Conservation (phyloP, 345 rosid genomes). For the Salix suchowensis region DNA sequence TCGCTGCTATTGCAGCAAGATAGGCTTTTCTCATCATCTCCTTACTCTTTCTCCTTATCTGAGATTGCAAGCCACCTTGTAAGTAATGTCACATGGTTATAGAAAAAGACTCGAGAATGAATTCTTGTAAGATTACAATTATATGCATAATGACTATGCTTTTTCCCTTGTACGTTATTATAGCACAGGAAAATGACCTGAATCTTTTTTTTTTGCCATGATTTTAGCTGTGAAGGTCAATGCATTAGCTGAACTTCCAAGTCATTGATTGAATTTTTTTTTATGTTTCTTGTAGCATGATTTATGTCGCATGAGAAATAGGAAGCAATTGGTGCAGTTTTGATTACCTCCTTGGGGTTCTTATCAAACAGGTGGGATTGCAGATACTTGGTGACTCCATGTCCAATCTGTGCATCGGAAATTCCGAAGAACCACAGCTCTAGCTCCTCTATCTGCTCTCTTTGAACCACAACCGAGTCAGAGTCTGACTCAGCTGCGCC, state of each 20-base stretch:
- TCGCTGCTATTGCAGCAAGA: slow-evolving; percentile 44
- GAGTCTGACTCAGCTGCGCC: slow-evolving; percentile 14
- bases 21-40: slow-evolving; percentile 57
- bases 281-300: neutral
- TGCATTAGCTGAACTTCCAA: neutral
- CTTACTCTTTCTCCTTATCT: slow-evolving; percentile 44
- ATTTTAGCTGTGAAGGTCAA: neutral
- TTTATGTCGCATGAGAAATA: neutral
- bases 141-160: neutral
- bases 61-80: slow-evolving; percentile 31
- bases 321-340: neutral
- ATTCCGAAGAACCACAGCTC: slow-evolving; percentile 74
- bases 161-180: neutral
- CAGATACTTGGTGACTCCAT: slow-evolving; percentile 44
- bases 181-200: neutral
- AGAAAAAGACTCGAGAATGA: neutral
- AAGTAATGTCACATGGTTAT: neutral
- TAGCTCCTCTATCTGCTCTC: slow-evolving; percentile 53
- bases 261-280: neutral
- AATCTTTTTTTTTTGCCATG: neutral
- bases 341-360: slow-evolving; percentile 38
- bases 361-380: slow-evolving; percentile 59
- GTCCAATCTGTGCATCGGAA: slow-evolving; percentile 42
- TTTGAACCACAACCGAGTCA: slow-evolving; percentile 49
- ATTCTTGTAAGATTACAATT: neutral